Evolutionary conservation across 2,329 filamentous ascomycete genomes (phyloP).

Genomic region (Nannizziopsis arthrosporioides): DNA sequence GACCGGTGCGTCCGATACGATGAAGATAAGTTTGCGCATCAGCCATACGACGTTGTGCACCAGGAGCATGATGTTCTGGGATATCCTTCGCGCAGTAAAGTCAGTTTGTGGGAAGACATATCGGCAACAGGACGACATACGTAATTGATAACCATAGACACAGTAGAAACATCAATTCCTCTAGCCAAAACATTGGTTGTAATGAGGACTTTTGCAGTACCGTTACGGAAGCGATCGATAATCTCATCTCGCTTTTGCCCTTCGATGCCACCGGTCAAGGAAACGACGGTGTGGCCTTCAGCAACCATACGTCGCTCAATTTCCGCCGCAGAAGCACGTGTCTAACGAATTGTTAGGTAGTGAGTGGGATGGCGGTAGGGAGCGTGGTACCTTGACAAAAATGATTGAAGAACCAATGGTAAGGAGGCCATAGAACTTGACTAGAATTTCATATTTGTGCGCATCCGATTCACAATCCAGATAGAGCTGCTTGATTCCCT

Average conservation of each 20-base stretch:
- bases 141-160: constrained; percentile 99
- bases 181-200: constrained; percentile 94
- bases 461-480: constrained; percentile 77
- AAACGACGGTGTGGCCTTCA: constrained; percentile 85
- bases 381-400: constrained; percentile 66
- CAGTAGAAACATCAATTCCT: constrained; percentile 82
- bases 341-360: constrained; percentile 39
- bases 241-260: constrained; percentile 70
- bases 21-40: constrained; percentile 95
- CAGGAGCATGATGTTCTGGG: constrained; percentile 51
- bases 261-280: constrained; percentile 78
- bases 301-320: constrained; percentile 76
- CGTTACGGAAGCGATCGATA: constrained; percentile 74
- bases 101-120: constrained; percentile 2
- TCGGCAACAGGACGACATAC: constrained; percentile 28
- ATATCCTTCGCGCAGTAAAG: constrained; percentile 42
- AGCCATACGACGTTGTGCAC: constrained; percentile 51
- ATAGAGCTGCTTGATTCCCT: constrained; percentile 95
- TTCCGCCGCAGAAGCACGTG: constrained; percentile 68
- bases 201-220: constrained; percentile 88
- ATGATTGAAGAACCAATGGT: constrained; percentile 96
- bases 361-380: background rate
- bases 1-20: constrained; percentile 90
- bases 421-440: constrained; percentile 90
- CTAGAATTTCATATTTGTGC: constrained; percentile 77